Base-by-base conservation (phyloP, 1,284 basidiomycete genomes). In the Sanghuangporus weigelae region DNA sequence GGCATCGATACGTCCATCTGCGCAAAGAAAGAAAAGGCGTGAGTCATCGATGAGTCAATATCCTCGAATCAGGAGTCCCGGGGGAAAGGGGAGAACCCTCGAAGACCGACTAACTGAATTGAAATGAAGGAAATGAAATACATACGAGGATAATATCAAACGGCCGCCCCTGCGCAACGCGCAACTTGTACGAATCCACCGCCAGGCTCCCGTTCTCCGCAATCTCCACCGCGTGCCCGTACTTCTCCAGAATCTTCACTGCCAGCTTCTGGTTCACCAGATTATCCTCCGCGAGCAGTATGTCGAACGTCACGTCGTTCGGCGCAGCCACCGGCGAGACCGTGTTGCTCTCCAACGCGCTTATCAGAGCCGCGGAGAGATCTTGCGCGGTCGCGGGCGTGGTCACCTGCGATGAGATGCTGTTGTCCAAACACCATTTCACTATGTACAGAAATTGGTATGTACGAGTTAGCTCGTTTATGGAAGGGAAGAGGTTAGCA, bases 1-100 rank as follows among this genome's bases (percentile, higher is more conserved):
- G 95, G 95, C 95, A 97, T 97, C 3, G 93, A 96, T 19, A 98
- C 93, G 72, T 99, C 96, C 97, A 99, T 98, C 86, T 97, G 62
- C 59, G 63, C 35, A 10, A 59, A 42, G 21, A 3, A 42, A n/a
- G n/a, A 42, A 42, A 12, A n/a, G 40, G n/a, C 11, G 12, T n/a
- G 16, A 16, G 21, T n/a, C 44, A n/a, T n/a, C 44, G 12, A 19
- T 46, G 16, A 46, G 44, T n/a, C 21, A 62, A 16, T 2, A 26
- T 21, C 12, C 23, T 7, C 59, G 65, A 49, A 69, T 59, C 38
- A 60, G 1, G 26, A 3, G 12, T 8, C 57, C 21, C 31, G 23
- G 38, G 31, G 57, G 16, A 21, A 51, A 59, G 40, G 12, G 21
- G 8, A 26, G 21, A 35, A 42, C n/a, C 21, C 51, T 0, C 11